These are phyloP conservation scores for Forsythia suspensa DNA, from an alignment of 257 asterid genomes.

Conservation along the genomic window DNA sequence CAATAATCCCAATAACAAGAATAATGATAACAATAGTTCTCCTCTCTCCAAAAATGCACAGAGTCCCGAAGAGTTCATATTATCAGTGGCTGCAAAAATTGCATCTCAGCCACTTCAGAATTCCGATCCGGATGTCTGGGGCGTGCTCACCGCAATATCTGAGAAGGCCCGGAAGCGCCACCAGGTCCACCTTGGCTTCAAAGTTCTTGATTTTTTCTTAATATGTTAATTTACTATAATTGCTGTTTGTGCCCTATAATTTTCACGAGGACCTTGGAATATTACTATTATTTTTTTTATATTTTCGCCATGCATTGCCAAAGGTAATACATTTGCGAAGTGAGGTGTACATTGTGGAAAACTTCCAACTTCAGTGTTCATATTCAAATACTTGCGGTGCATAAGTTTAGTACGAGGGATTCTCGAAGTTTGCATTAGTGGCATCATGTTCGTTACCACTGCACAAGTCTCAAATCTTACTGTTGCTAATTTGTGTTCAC, in stretches of 20 bases:
- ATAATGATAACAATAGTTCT: slow-evolving; percentile 18
- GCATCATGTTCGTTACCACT: not conserved
- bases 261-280: not conserved
- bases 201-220: not conserved
- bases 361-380: not conserved
- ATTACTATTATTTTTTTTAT: not conserved
- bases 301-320: not conserved
- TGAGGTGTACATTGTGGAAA: not conserved
- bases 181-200: slow-evolving; percentile 46
- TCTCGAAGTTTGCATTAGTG: not conserved
- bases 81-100: slow-evolving; percentile 65
- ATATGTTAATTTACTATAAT: not conserved
- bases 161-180: slow-evolving; percentile 84
- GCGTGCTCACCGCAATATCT: slow-evolving; percentile 93
- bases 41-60: slow-evolving; percentile 31
- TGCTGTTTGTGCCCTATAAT: not conserved
- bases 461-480: not conserved
- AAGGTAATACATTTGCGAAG: not conserved
- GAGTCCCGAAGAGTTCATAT: slow-evolving; percentile 48
- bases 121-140: slow-evolving; percentile 92
- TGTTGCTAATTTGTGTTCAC: not conserved
- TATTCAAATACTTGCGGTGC: not conserved
- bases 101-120: slow-evolving; percentile 81
- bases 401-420: not conserved
- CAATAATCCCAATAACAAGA: slow-evolving; percentile 5